Evolutionary conservation across 2,329 filamentous ascomycete species (phyloP).

Genomic region (Periconia digitata): DNA sequence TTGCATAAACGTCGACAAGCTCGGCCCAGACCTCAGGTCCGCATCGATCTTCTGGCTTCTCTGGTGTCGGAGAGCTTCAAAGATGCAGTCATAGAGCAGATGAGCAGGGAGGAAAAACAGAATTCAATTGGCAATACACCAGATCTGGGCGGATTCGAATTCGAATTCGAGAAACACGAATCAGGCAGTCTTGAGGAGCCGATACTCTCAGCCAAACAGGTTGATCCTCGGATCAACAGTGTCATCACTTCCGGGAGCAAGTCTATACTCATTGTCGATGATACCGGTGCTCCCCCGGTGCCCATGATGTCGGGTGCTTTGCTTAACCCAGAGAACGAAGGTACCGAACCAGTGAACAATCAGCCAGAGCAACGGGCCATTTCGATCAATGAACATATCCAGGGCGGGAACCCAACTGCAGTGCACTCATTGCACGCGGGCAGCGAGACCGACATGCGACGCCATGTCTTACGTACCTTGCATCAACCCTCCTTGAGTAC

Average conservation of each 20-base stretch:
- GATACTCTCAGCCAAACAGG: slow-evolving; percentile 8
- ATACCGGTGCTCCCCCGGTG: slow-evolving; percentile 59
- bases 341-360: slow-evolving; percentile 1
- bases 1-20: slow-evolving; percentile 35
- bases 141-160: slow-evolving; percentile 36
- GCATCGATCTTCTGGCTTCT: slow-evolving; percentile 82
- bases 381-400: slow-evolving; percentile 21
- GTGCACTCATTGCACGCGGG: slow-evolving; percentile 25
- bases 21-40: slow-evolving; percentile 51
- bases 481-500: slow-evolving; percentile 19
- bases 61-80: slow-evolving; percentile 78
- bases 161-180: slow-evolving; percentile 33
- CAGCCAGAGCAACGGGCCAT: slow-evolving; percentile 12
- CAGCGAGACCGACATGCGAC: slow-evolving; percentile 14
- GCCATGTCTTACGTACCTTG: slow-evolving; percentile 20
- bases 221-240: slow-evolving; percentile 49
- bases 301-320: slow-evolving; percentile 57
- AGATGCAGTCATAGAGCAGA: slow-evolving; percentile 68
- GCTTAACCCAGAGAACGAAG: slow-evolving; percentile 15
- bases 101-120: slow-evolving; percentile 32
- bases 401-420: slow-evolving; percentile 12
- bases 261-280: slow-evolving; percentile 85
- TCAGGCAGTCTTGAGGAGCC: slow-evolving; percentile 14
- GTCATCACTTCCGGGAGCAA: slow-evolving; percentile 78
- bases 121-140: slow-evolving; percentile 15